These are phyloP conservation scores for Plasmopara viticola DNA, from an alignment of 352 stramenopile species.

Conservation along the genomic window DNA sequence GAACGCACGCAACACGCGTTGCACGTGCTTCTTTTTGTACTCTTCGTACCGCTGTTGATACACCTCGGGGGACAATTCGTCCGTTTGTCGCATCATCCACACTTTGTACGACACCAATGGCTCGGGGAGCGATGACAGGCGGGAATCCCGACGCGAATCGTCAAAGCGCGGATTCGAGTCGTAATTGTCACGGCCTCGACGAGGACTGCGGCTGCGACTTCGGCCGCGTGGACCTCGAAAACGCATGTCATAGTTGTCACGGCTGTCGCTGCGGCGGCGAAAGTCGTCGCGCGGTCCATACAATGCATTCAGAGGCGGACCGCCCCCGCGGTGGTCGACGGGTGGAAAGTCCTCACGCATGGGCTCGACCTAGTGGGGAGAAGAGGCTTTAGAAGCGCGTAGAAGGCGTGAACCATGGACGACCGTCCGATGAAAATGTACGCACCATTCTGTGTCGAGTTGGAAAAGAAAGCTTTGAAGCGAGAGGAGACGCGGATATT, in stretches of 20 bases:
- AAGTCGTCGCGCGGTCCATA: conserved; percentile 28
- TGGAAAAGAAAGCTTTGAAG: neutral
- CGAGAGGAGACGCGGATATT: conserved; percentile 1
- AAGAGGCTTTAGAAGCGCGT: neutral
- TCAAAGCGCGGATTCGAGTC: conserved; percentile 23
- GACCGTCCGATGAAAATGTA: neutral
- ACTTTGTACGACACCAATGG: conserved; percentile 81
- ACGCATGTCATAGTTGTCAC: conserved; percentile 28
- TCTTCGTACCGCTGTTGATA: conserved; percentile 85
- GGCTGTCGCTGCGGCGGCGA: conserved; percentile 26
- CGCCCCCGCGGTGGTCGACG: conserved; percentile 27
- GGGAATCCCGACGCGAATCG: conserved; percentile 20
- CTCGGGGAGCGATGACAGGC: conserved; percentile 33
- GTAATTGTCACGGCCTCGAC: conserved; percentile 16
- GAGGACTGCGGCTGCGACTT: conserved; percentile 30
- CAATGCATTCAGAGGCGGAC: conserved; percentile 26
- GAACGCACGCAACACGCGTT: conserved; percentile 73
- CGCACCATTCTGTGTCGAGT: conserved; percentile 18
- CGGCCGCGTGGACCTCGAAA: conserved; percentile 25
- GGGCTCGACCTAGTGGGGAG: conserved; percentile 22
- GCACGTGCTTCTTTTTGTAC: conserved; percentile 85
- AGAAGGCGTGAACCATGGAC: neutral
- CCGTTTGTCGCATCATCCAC: conserved; percentile 85
- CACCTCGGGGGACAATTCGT: conserved; percentile 70
- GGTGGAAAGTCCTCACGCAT: conserved; percentile 42